A percentile compares a stretch with the other conserved stretches of the same genome.
phyloP scores from a whole-genome alignment of 331 rosid genomes.

The Prunus yedoensis region DNA sequence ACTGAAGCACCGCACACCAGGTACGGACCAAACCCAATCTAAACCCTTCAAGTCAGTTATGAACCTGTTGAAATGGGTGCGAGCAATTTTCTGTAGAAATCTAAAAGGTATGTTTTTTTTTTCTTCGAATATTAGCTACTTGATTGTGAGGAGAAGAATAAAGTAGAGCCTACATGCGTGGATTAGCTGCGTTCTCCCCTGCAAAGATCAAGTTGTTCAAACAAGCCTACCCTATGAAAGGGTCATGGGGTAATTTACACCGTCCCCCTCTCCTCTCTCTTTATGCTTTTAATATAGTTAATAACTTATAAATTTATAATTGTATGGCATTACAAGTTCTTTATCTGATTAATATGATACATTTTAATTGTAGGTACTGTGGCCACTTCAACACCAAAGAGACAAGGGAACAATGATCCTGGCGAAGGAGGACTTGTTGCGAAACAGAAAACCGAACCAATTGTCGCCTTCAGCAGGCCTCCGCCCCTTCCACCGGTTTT shows the following conservation, averaged over 20 bases:
- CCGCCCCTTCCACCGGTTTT: constrained; percentile 66
- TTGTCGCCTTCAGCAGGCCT: constrained; percentile 54
- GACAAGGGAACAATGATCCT: constrained; percentile 33
- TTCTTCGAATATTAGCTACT: background rate
- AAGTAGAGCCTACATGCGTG: constrained; percentile 39
- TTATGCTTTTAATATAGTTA: background rate
- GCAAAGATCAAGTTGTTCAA: constrained; percentile 35
- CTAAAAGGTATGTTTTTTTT: background rate
- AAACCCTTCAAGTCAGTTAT: background rate
- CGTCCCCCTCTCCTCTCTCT: background rate
- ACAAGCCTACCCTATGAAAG: constrained; percentile 34
- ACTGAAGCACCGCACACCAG: too few species aligned
- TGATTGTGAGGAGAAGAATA: background rate
- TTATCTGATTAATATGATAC: background rate
- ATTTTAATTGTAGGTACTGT: constrained; percentile 36
- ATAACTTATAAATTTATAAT: background rate
- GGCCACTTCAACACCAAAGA: constrained; percentile 40
- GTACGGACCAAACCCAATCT: too few species aligned
- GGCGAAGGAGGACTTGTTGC: constrained; percentile 33
- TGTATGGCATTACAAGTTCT: background rate
- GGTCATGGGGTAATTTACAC: constrained; percentile 45
- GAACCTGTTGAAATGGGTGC: background rate
- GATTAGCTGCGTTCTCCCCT: constrained; percentile 25
- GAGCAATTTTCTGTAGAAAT: background rate
- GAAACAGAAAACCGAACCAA: constrained; percentile 52